These are phyloP conservation scores for Epichloe aotearoae DNA, from an alignment of 2,329 filamentous ascomycete species.

Conservation along the genomic window DNA sequence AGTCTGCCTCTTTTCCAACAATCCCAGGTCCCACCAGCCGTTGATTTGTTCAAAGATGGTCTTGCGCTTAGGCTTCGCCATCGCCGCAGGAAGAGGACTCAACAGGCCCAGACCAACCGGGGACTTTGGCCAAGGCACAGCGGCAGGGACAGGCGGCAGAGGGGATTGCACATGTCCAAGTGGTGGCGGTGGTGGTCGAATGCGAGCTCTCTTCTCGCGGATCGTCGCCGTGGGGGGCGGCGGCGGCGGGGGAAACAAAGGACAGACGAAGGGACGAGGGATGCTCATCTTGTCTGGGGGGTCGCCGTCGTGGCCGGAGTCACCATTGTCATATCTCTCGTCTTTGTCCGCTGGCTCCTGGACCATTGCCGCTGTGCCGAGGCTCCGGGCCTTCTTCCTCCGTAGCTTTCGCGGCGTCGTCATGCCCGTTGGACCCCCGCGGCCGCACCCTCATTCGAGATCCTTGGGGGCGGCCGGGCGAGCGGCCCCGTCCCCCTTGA, in stretches of 20 bases:
- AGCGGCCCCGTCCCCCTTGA: slow-evolving; percentile 26
- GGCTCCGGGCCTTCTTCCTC: slow-evolving; percentile 16
- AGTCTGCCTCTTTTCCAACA: slow-evolving; percentile 32
- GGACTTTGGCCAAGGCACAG: slow-evolving; percentile 5
- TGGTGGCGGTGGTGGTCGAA: slow-evolving; percentile 14
- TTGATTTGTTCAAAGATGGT: slow-evolving; percentile 35
- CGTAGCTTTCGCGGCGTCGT: slow-evolving; percentile 8
- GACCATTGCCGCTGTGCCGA: slow-evolving; percentile 25
- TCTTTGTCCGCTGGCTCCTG: slow-evolving; percentile 16
- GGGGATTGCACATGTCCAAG: slow-evolving; percentile 14
- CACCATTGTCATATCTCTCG: slow-evolving; percentile 19
- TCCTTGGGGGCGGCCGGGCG: slow-evolving; percentile 31
- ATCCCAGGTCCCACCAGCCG: slow-evolving; percentile 41
- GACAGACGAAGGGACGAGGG: slow-evolving; percentile 10
- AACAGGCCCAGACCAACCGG: slow-evolving; percentile 1
- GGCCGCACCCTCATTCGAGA: slow-evolving; percentile 36
- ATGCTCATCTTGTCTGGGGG: slow-evolving; percentile 15
- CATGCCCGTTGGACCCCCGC: slow-evolving; percentile 20
- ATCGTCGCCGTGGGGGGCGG: slow-evolving; percentile 23
- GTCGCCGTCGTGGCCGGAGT: slow-evolving; percentile 18
- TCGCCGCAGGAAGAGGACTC: slow-evolving; percentile 7
- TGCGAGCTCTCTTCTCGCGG: slow-evolving; percentile 11
- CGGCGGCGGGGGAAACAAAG: slow-evolving; percentile 14
- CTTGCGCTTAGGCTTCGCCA: slow-evolving; percentile 25
- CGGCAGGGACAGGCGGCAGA: slow-evolving; percentile 12